These are phyloP conservation scores for Schizochytrium sp. DNA, from an alignment of 108 stramenopile species.

Conservation along the genomic window DNA sequence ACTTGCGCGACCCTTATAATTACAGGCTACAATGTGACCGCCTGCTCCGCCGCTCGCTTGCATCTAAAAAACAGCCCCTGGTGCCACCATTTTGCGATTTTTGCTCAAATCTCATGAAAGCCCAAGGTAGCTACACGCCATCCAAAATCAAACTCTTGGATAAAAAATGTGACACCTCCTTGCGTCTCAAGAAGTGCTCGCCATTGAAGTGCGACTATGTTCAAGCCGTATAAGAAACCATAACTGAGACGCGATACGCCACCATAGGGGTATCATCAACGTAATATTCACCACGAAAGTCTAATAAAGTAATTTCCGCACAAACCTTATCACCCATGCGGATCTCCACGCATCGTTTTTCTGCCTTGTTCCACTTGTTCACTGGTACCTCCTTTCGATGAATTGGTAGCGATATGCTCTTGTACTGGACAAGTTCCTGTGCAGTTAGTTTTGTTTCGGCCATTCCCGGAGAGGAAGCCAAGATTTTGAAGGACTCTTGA, in stretches of 20 bases:
- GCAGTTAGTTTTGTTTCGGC: not conserved
- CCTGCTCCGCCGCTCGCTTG: slow-evolving; percentile 16
- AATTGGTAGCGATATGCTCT: not conserved
- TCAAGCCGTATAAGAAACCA: not conserved
- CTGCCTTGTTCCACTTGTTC: slow-evolving; percentile 28
- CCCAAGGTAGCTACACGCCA: not conserved
- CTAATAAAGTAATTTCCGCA: not conserved
- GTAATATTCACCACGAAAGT: not conserved
- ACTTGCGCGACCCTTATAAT: slow-evolving; percentile 51
- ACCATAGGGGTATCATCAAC: not conserved
- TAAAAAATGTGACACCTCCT: not conserved
- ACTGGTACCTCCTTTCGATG: not conserved
- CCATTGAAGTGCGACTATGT: not conserved
- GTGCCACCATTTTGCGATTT: slow-evolving; percentile 29
- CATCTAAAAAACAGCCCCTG: not conserved
- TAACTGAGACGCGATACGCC: not conserved
- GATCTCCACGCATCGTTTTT: slow-evolving; percentile 34
- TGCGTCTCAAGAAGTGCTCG: not conserved
- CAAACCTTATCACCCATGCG: not conserved
- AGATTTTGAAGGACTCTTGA: not conserved
- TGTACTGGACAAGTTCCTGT: not conserved
- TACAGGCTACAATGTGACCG: slow-evolving; percentile 53
- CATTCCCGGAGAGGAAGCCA: not conserved
- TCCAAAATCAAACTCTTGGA: not conserved
- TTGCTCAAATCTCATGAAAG: slow-evolving; percentile 23